phyloP scores from a whole-genome alignment of 164 flowering plant species.

The Santalum album region DNA sequence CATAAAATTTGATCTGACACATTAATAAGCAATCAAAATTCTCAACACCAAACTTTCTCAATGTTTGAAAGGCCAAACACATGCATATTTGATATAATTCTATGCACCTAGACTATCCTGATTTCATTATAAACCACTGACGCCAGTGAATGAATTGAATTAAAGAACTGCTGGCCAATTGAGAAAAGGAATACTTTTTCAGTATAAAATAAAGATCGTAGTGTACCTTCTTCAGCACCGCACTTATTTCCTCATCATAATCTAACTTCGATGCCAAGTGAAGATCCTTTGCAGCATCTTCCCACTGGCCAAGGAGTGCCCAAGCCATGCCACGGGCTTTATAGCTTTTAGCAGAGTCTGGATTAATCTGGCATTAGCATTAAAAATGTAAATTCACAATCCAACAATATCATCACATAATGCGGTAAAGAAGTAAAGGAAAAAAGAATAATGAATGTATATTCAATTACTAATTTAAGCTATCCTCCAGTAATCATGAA shows the following conservation, averaged over 20 bases:
- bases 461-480: no score
- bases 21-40: not conserved
- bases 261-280: slow-evolving; percentile 86
- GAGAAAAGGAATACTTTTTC: not conserved
- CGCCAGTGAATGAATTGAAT: not conserved
- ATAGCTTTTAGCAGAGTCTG: slow-evolving; percentile 97
- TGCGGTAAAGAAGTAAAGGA: not conserved
- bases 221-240: slow-evolving; percentile 79
- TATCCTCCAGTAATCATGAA: no score
- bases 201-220: not conserved
- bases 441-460: not conserved
- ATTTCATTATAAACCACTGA: not conserved
- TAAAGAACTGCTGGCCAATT: not conserved
- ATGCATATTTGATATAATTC: not conserved
- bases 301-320: slow-evolving; percentile 93
- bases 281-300: slow-evolving; percentile 88
- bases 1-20: not conserved
- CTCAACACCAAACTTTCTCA: no score
- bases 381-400: not conserved
- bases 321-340: slow-evolving; percentile 87
- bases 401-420: not conserved
- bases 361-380: slow-evolving; percentile 58
- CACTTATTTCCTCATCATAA: slow-evolving; percentile 78
- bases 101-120: not conserved
- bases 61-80: no score